Conservation (phyloP, 2,329 filamentous ascomycete genomes). For the Aspergillus fumigatus region DNA sequence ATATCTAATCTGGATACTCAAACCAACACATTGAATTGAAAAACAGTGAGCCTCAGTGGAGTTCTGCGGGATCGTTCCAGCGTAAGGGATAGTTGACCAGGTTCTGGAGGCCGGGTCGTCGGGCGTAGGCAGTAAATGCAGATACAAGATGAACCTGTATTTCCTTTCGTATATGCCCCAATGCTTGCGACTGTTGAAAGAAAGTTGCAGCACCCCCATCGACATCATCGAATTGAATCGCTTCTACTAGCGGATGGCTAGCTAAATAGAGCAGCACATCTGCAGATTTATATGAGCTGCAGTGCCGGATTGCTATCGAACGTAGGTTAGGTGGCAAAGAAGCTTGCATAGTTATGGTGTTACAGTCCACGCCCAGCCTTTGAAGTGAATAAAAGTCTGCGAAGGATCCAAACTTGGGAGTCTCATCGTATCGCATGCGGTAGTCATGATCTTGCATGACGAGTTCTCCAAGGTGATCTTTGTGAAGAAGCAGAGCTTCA, state of each 20-base stretch:
- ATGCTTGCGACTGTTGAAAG: not conserved
- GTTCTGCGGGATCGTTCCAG: too few species aligned
- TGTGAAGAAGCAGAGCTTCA: not conserved
- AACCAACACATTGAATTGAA: too few species aligned
- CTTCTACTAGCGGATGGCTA: not conserved
- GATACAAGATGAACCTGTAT: not conserved
- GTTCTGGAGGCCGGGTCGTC: too few species aligned
- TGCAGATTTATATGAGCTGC: not conserved
- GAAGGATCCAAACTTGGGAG: not conserved
- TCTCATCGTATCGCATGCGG: not conserved
- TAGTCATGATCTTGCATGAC: not conserved
- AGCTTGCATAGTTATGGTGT: not conserved
- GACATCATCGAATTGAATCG: not conserved
- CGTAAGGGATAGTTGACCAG: too few species aligned
- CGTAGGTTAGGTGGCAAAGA: not conserved
- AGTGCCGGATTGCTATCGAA: not conserved
- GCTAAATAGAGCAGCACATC: not conserved
- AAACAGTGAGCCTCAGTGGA: too few species aligned
- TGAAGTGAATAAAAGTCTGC: not conserved
- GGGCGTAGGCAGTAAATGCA: not conserved
- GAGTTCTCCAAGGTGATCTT: not conserved
- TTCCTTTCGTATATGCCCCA: not conserved
- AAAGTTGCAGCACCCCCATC: not conserved
- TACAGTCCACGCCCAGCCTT: not conserved
- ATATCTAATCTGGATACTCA: too few species aligned